Percentiles rank a stretch among this genome's conserved stretches.
phyloP scores from a whole-genome alignment of 2,329 filamentous ascomycete species.

The Aureobasidium sp. region DNA sequence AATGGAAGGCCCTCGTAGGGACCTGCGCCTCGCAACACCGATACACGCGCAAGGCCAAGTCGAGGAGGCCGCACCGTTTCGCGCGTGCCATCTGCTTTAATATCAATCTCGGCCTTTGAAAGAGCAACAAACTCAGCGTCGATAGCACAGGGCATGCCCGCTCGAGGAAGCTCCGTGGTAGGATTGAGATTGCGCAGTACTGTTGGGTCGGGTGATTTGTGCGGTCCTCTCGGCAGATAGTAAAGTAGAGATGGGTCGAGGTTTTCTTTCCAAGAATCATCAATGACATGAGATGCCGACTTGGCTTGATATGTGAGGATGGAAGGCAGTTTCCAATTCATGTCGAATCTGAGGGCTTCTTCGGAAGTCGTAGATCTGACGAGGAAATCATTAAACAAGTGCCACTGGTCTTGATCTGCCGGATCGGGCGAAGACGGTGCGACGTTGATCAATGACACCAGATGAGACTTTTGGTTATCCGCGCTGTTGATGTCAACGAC shows the following conservation, averaged over 20 bases:
- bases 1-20: slow-evolving; percentile 75
- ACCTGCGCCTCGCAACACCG: slow-evolving; percentile 74
- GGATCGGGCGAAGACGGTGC: slow-evolving; percentile 55
- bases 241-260: slow-evolving; percentile 83
- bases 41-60: slow-evolving; percentile 86
- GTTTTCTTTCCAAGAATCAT: slow-evolving; percentile 75
- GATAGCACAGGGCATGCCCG: slow-evolving; percentile 66
- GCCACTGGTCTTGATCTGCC: slow-evolving; percentile 66
- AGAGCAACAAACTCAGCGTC: slow-evolving; percentile 96
- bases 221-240: slow-evolving; percentile 22
- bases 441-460: slow-evolving; percentile 85
- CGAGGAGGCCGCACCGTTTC: slow-evolving; percentile 88
- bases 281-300: slow-evolving; percentile 69
- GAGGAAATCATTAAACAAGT: slow-evolving; percentile 95
- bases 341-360: slow-evolving; percentile 83
- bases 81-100: slow-evolving; percentile 87
- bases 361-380: slow-evolving; percentile 71
- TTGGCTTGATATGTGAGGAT: slow-evolving; percentile 82
- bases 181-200: slow-evolving; percentile 54
- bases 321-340: slow-evolving; percentile 86
- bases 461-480: slow-evolving; percentile 77
- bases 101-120: slow-evolving; percentile 87
- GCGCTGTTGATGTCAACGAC: slow-evolving; percentile 84
- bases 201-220: slow-evolving; percentile 38
- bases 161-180: slow-evolving; percentile 55